Evolutionary conservation across 208 protist species (phyloP).

Genomic region (Leptomonas seymouri): DNA sequence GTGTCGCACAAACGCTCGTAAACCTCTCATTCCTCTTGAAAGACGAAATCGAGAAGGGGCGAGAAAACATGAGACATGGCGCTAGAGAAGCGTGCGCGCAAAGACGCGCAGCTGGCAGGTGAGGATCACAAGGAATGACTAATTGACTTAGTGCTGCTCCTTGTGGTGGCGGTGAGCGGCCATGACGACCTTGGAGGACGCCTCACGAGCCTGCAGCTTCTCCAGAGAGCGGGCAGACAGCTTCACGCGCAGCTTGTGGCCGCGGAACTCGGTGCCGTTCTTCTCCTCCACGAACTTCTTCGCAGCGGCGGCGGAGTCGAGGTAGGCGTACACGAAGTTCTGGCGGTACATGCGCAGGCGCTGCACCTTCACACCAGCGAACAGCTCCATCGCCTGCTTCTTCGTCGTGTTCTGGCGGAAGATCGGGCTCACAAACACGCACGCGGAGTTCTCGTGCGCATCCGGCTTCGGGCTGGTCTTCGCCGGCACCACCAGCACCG

Average conservation of each 20-base stretch:
- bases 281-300: conserved; percentile 78
- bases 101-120: background rate
- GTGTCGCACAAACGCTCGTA: background rate
- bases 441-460: conserved; percentile 68
- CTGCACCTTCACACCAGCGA: conserved; percentile 69
- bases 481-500: conserved; percentile 71
- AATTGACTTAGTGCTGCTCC: conserved; percentile 24
- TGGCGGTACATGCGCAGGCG: conserved; percentile 80
- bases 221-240: conserved; percentile 73
- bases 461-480: conserved; percentile 80
- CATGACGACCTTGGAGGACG: conserved; percentile 65
- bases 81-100: conserved; percentile 5
- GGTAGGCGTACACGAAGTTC: conserved; percentile 85
- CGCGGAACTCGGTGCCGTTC: conserved; percentile 79
- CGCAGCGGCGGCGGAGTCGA: conserved; percentile 67
- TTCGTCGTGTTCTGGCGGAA: conserved; percentile 76
- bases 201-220: conserved; percentile 61
- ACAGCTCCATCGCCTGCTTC: conserved; percentile 76
- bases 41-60: background rate
- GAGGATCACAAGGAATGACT: background rate
- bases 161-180: conserved; percentile 67
- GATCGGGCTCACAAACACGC: conserved; percentile 82
- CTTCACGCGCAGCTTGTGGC: conserved; percentile 69
- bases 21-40: background rate
- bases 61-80: background rate